These are phyloP conservation scores for Globisporangium middletonii DNA, from an alignment of 352 stramenopile species.

Conservation along the genomic window DNA sequence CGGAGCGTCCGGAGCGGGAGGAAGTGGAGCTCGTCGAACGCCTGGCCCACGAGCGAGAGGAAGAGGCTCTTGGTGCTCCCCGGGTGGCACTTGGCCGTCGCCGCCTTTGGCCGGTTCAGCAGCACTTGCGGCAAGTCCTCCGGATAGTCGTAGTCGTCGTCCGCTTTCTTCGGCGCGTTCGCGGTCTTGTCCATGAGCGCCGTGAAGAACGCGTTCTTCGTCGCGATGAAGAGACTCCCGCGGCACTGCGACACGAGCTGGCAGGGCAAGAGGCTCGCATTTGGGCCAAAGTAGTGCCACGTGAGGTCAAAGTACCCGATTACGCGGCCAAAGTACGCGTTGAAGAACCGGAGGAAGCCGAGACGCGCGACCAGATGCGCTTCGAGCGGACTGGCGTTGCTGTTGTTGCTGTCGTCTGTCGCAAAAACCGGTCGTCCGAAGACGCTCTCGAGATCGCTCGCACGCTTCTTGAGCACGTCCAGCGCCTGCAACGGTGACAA, in stretches of 20 bases:
- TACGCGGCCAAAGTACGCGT: conserved; percentile 60
- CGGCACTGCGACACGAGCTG: conserved; percentile 55
- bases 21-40: conserved; percentile 86
- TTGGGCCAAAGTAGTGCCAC: conserved; percentile 61
- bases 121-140: conserved; percentile 81
- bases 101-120: conserved; percentile 83
- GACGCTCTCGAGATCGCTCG: conserved; percentile 5
- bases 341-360: conserved; percentile 66
- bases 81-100: conserved; percentile 67
- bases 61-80: conserved; percentile 60
- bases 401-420: not conserved
- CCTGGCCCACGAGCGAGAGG: conserved; percentile 77
- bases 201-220: conserved; percentile 79
- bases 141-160: conserved; percentile 92
- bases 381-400: not conserved
- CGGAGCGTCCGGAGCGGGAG: conserved; percentile 60
- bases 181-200: conserved; percentile 67
- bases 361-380: conserved; percentile 41
- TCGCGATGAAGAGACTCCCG: conserved; percentile 60
- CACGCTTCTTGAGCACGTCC: conserved; percentile 16
- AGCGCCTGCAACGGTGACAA: conserved; percentile 32
- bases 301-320: conserved; percentile 75
- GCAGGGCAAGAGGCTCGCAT: conserved; percentile 26
- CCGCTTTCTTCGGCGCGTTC: conserved; percentile 66
- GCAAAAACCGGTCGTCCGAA: not conserved